A percentile compares a stretch with the other conserved stretches of the same genome.
Conservation (phyloP, 1,284 basidiomycete genomes). For the Ustilago loliicola region DNA sequence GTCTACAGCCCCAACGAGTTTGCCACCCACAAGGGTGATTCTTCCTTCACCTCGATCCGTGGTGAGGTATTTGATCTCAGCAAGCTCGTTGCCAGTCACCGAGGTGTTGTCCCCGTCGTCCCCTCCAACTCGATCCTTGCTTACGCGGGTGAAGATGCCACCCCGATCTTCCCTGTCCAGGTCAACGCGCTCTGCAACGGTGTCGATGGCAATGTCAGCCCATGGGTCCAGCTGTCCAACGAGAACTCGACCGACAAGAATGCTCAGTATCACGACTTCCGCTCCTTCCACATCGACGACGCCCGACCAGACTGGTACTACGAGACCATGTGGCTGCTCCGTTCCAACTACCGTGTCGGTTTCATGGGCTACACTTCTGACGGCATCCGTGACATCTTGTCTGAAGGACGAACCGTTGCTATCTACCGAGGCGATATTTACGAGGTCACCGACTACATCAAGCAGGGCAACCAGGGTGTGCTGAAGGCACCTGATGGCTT, state of each 20-base stretch:
- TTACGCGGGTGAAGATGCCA: constrained; percentile 84
- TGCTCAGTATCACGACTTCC: constrained; percentile 93
- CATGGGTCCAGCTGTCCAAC: constrained; percentile 84
- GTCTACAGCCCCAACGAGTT: constrained; percentile 87
- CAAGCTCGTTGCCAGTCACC: constrained; percentile 73
- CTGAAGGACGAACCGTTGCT: constrained; percentile 78
- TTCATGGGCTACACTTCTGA: constrained; percentile 89
- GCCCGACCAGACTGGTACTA: constrained; percentile 98
- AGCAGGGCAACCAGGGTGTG: constrained; percentile 67
- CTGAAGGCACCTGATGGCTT: constrained; percentile 77
- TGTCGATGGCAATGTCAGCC: constrained; percentile 82
- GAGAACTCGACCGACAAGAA: constrained; percentile 83
- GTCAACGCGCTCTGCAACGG: constrained; percentile 95
- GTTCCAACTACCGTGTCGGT: constrained; percentile 86
- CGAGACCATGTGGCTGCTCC: constrained; percentile 79
- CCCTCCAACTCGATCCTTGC: constrained; percentile 80
- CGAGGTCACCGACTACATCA: constrained; percentile 83
- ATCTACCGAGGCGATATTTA: constrained; percentile 88
- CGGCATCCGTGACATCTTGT: constrained; percentile 79
- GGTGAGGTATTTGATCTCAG: constrained; percentile 91
- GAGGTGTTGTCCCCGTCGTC: constrained; percentile 80
- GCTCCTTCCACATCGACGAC: constrained; percentile 79
- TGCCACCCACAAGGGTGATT: constrained; percentile 78
- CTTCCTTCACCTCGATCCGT: constrained; percentile 84
- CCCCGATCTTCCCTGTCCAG: constrained; percentile 92